phyloP scores from a whole-genome alignment of 2,329 filamentous ascomycete species.

The Lachnellula occidentalis region DNA sequence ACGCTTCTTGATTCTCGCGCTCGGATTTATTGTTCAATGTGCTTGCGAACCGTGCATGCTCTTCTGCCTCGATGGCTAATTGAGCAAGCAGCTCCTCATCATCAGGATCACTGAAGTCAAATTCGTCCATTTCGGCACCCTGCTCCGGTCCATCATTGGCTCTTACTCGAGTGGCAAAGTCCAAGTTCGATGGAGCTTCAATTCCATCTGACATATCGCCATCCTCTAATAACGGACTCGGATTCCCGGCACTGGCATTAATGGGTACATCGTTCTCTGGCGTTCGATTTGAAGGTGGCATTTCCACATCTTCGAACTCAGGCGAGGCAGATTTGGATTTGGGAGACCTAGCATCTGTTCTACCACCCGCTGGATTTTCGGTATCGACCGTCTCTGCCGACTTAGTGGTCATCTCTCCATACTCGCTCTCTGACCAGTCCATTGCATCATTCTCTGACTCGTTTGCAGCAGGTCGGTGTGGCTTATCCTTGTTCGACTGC shows the following conservation, averaged over 20 bases:
- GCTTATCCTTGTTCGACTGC: background rate
- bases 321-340: conserved; percentile 36
- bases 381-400: conserved; percentile 6
- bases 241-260: conserved; percentile 6
- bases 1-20: conserved; percentile 67
- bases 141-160: conserved; percentile 6
- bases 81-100: conserved; percentile 85
- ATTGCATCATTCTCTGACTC: conserved; percentile 30
- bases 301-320: conserved; percentile 46
- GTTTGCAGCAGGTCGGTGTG: background rate
- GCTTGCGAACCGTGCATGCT: conserved; percentile 88
- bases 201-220: conserved; percentile 13
- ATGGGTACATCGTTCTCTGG: background rate
- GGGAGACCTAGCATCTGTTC: conserved; percentile 13
- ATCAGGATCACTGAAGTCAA: conserved; percentile 73
- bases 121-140: conserved; percentile 43
- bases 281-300: conserved; percentile 20
- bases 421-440: conserved; percentile 51
- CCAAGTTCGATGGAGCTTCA: conserved; percentile 8
- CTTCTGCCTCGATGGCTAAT: conserved; percentile 84
- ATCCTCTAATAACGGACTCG: conserved; percentile 24
- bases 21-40: conserved; percentile 73
- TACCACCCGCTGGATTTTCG: background rate
- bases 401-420: conserved; percentile 24
- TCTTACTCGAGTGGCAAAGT: conserved; percentile 18